Evolutionary conservation across 1,284 basidiomycete species (phyloP).

Genomic region (Macrocystidia cucumis): DNA sequence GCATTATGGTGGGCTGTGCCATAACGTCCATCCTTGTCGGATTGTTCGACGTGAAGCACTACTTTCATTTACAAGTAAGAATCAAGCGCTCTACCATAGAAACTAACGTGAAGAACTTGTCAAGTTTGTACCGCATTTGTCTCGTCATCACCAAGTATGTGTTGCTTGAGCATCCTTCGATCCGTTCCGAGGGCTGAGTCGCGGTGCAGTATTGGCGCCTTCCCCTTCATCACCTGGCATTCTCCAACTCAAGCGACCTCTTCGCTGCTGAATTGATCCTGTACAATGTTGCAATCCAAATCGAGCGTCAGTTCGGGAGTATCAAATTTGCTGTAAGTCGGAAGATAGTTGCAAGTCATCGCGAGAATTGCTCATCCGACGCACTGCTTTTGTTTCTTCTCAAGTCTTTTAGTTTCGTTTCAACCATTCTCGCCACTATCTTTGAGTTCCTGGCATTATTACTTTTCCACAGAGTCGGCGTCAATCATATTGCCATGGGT

Average conservation of each 20-base stretch:
- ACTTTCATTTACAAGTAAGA: slow-evolving; percentile 73
- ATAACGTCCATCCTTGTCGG: slow-evolving; percentile 66
- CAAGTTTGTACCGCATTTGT: slow-evolving; percentile 65
- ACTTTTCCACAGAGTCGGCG: slow-evolving; percentile 51
- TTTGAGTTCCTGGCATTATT: slow-evolving; percentile 60
- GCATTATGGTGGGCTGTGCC: slow-evolving; percentile 67
- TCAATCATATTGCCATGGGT: slow-evolving; percentile 72
- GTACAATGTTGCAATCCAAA: slow-evolving; percentile 63
- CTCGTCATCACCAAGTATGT: slow-evolving; percentile 59
- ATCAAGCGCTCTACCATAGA: too few species aligned
- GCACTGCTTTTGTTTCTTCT: slow-evolving; percentile 3
- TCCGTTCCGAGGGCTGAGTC: too few species aligned
- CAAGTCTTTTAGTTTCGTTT: slow-evolving; percentile 72
- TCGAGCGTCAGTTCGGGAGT: slow-evolving; percentile 85
- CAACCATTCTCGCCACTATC: slow-evolving; percentile 56
- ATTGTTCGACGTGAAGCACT: slow-evolving; percentile 81
- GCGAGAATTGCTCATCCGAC: not conserved
- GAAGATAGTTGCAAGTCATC: too few species aligned
- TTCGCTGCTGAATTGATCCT: slow-evolving; percentile 72
- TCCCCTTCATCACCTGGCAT: slow-evolving; percentile 67
- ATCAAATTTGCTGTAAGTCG: slow-evolving; percentile 85
- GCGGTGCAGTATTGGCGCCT: slow-evolving; percentile 87
- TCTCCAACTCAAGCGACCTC: slow-evolving; percentile 80
- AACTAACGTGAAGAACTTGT: too few species aligned
- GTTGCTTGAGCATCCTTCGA: slow-evolving; percentile 2